Base-by-base conservation (phyloP, 352 stramenopile genomes). In the Phytophthora parvispora region DNA sequence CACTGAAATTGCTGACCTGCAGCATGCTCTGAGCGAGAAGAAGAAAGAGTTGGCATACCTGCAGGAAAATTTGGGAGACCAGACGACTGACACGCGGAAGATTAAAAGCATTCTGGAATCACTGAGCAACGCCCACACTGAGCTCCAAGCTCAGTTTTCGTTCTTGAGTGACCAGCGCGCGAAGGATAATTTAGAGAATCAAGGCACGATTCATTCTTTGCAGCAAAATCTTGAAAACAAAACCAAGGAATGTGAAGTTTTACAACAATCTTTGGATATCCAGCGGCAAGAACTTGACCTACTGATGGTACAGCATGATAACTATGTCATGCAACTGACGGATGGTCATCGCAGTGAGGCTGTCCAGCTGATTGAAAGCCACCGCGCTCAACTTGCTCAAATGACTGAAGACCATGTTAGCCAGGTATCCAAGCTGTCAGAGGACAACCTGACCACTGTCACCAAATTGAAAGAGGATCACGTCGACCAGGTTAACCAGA, bases 31-130 rank as follows among this genome's bases (percentile, higher is more conserved):
- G 3, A 61, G 12, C 18, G 69, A 76, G 50, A 77, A 73, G 47
- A 69, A 66, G 25, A 77, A 60, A 47, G 69, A 77, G 50, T n/a
- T 77, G 2, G 29, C 60, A 22, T 69, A 74, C 22, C 56, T 77
- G 48, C 69, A 77, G 25, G 58, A 74, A 51, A 74, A 70, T 8
- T 40, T 77, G 22, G 64, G 59, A 20, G 48, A 67, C 16, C 69
- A 77, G 52, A 77, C 58, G 36, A 29, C 45, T 0, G 59, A 74
- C 12, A 70, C 64, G 0, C 25, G 69, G 13, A 61, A 66, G 47
- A 38, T 74, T 45, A 73, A 66, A 55, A 55, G 20, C 31, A 6
- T 27, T 50, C 49, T 74, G 28, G 58, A 70, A 38, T 15, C 47
- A 9, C 40, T 74, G 12, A 60, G 16, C 10, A 62, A 18, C 5